Evolutionary conservation across 495 filamentous ascomycete species (phyloP), one percentile per base, ranked within the genome.

Genomic region (Daldinia bambusicola): DNA sequence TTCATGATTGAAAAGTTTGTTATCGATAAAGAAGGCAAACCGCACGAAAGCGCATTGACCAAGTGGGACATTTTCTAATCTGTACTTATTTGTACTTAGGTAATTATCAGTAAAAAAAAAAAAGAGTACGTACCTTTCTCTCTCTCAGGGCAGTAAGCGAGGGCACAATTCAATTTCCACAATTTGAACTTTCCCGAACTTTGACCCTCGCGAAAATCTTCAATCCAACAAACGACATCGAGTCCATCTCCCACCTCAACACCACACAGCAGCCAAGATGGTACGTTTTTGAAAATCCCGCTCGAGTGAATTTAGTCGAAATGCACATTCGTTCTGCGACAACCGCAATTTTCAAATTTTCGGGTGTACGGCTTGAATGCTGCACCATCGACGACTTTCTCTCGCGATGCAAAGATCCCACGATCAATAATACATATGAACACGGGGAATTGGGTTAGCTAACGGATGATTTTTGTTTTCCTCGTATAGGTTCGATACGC

Each of bases 401-500:
- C 18, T 34, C 31, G 32, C 53, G 26, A 56, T 36, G 30, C 53
- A 56, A 34, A 56, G 36, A 36, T 22, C 18, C 16, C 2, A 18
- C 48, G 20, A 22, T 26, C 26, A 36, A 10, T 36, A 22, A 18
- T 3, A 22, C 26, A 32, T 12, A 32, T 22, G 50, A 32, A 6
- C 12, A 32, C 10, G 6, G 16, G 55, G 13, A 22, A 40, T 36
- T 38, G 12, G 48, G 59, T 40, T 71, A 50, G 72, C 83, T 83
- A 75, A 84, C 80, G 78, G 74, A 1, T 77, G 61, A 69, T 20
- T 62, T 75, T 32, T 13, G 74, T 26, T 26, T 26, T 32, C 6
- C 70, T 73, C 66, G 67, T 53, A 57, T 78, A 97, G 95, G 95
- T 98, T 87, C 94, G 95, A 84, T 98, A 99, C 94, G 93, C 94